Evolutionary conservation across 2,329 filamentous ascomycete species (phyloP), one percentile per base, ranked within the genome.

Genomic region (Fusarium guadeloupense): DNA sequence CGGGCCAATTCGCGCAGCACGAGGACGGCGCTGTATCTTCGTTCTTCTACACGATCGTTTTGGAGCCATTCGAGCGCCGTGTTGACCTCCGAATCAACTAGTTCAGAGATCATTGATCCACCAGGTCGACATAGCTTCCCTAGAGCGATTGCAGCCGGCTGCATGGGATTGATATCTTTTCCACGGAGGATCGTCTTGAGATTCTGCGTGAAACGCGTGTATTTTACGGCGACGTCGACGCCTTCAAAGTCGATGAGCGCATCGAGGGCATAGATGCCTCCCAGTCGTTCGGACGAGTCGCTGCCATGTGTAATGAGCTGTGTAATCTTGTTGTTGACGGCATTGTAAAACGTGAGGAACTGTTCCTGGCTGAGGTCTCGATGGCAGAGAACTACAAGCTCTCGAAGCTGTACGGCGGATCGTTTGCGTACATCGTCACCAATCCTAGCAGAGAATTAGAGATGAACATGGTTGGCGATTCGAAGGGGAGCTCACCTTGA

Each of bases 11-110:
- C 95, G 54, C 93, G 87, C 49, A 99, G 85, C 26, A 97, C 89
- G 20, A 99, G 84, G 8, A 97, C 94, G 16, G 95, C 93, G 54
- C 93, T 94, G 73, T 98, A 97, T 68, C 95, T 87, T 68, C 94
- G 86, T 73, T 94, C 94, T 78, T 99, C 95, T 68, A 96, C 89
- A 65, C 94, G 87, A 74, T 98, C 96, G 42, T 93, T 93, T 73
- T 98, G 94, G 53, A 99, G 85, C 91, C 93, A 98, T 78, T 99
- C 95, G 48, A 99, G 83, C 3, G 96, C 93, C 16, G 93, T 95
- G 75, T 97, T 96, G 59, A 98, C 93, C 77, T 99, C 94, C 49
- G 93, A 94, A 73, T 99, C 95, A 53, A 99, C 95, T 49, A 99
- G 82, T 76, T 98, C 94, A 8, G 94, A 96, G 38, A 96, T 97